Conservation (phyloP, 768 basidiomycete species). For the Lactarius deliciosus region DNA sequence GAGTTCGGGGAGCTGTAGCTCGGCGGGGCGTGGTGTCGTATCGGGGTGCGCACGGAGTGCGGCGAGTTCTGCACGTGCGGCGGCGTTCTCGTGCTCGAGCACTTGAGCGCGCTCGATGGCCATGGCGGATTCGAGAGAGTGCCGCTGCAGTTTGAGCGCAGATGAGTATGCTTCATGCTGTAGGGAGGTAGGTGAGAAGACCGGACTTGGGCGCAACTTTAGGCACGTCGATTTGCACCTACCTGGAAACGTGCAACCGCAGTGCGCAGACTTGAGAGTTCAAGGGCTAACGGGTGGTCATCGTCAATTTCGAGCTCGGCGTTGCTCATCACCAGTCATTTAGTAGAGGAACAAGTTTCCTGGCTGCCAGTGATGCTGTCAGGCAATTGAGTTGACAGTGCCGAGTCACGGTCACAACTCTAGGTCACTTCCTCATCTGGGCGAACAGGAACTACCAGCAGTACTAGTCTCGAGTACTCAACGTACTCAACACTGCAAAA, state of each 20-base stretch:
- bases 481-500: neutral
- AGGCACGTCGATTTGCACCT: neutral
- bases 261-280: slow-evolving; percentile 39
- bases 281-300: slow-evolving; percentile 41
- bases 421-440: neutral
- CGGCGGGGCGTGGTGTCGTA: slow-evolving; percentile 40
- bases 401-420: slow-evolving; percentile 15
- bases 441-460: neutral
- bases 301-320: slow-evolving; percentile 32
- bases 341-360: neutral
- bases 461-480: neutral
- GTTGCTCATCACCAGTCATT: slow-evolving; percentile 23
- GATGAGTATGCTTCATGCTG: slow-evolving; percentile 70
- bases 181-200: slow-evolving; percentile 4
- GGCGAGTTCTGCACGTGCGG: slow-evolving; percentile 54
- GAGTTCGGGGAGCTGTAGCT: slow-evolving; percentile 50
- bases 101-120: slow-evolving; percentile 46
- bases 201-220: slow-evolving; percentile 7
- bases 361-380: neutral
- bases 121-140: slow-evolving; percentile 53
- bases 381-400: neutral
- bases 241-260: slow-evolving; percentile 42
- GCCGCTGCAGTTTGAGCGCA: slow-evolving; percentile 65
- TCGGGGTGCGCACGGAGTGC: slow-evolving; percentile 56
- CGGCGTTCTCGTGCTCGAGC: slow-evolving; percentile 60